Base-by-base conservation (phyloP, 2,329 filamentous ascomycete genomes). In the Talaromyces sp. region DNA sequence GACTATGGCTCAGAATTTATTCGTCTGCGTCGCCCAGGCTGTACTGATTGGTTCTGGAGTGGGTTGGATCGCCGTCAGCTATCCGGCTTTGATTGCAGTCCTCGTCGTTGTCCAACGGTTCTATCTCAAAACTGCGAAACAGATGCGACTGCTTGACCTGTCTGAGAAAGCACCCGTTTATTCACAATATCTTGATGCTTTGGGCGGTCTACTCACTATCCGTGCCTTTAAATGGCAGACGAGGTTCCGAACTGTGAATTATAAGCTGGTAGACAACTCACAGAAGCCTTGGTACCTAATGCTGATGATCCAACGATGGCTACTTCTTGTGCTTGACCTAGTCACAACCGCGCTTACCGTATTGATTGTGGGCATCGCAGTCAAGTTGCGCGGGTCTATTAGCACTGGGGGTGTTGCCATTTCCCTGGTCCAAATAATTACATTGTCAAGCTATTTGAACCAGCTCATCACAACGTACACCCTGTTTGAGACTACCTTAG, bases 91-190 rank as follows among this genome's bases (percentile, higher is more conserved):
- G 17, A 39, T 53, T 8, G 33, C 35, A n/a, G 36, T 53, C 11
- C 35, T 53, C 10, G 3, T 39, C 6, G 13, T 21, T 39, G n/a
- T 53, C 9, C 50, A 53, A 25, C 10, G 31, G 53, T 76, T 84
- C 52, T 86, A 87, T 62, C 74, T 87, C 2, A 75, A 80, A 0
- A 86, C 84, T 0, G 85, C 83, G 1, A 73, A 83, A 0, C 84
- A 86, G 66, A 66, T 87, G 9, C 77, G 84, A 50, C 75, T 84
- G 21, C 67, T 87, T 7, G 84, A 87, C 48, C 75, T 87, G 0
- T 84, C 87, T 66, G 77, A 80, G 1, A 85, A 86, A 63, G 79
- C 79, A 1, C 83, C 83, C 0, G 69, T 86, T 0, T 84, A 81
- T 71, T 80, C 75, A n/a, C 73, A 84, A 59, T 85, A 84, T 62